These are phyloP conservation scores for Citeromyces matritensis DNA, from an alignment of 805 yeast genomes.

Conservation along the genomic window DNA sequence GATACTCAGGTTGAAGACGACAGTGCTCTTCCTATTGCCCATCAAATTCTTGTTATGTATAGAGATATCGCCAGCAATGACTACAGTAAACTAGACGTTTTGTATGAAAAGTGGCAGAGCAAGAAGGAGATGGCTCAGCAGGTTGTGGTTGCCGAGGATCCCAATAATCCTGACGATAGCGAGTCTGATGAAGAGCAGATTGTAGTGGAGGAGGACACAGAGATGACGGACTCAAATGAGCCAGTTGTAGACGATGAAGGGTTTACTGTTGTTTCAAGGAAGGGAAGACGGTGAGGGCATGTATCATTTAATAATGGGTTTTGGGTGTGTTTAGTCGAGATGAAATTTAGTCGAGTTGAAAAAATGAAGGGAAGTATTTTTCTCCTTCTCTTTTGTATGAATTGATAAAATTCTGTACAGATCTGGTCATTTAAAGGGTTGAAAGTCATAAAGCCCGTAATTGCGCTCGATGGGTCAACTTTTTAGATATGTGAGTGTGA, in stretches of 20 bases:
- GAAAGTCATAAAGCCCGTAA: too few species aligned
- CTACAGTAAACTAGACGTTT: conserved; percentile 37
- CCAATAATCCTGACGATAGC: conserved; percentile 42
- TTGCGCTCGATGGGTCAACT: too few species aligned
- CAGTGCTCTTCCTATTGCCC: conserved; percentile 65
- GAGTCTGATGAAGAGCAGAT: conserved; percentile 10
- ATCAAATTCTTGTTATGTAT: conserved; percentile 48
- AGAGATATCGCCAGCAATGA: conserved; percentile 41
- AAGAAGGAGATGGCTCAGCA: conserved; percentile 22
- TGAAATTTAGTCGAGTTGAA: background rate
- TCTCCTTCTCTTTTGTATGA: too few species aligned
- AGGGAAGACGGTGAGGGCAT: conserved; percentile 31
- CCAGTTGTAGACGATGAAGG: conserved; percentile 87
- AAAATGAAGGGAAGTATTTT: background rate
- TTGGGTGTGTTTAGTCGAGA: conserved; percentile 1
- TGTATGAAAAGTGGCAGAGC: conserved; percentile 44
- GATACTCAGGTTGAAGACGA: conserved; percentile 83
- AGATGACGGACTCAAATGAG: conserved; percentile 18
- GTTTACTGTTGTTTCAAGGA: conserved; percentile 72
- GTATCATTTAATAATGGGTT: conserved; percentile 1
- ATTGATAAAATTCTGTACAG: too few species aligned
- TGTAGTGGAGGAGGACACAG: conserved; percentile 18
- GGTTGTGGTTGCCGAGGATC: conserved; percentile 31
- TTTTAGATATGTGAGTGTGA: too few species aligned
- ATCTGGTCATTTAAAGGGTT: too few species aligned